Conservation (phyloP, 306 rosid species). For the Sicyos baderoa region DNA sequence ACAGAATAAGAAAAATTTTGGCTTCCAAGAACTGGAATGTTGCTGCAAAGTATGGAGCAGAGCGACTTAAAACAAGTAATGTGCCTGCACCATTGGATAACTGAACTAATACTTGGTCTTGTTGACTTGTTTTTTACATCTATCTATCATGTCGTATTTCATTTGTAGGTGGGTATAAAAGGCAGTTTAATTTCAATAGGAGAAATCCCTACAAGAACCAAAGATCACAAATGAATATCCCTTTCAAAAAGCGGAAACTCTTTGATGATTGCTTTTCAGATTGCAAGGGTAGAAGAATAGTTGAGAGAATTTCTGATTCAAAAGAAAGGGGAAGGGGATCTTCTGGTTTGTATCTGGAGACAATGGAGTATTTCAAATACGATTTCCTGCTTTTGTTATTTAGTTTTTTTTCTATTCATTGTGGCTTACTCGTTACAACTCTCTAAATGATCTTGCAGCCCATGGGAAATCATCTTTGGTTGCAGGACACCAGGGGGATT, state of each 20-base stretch:
- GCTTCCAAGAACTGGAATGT: conserved; percentile 64
- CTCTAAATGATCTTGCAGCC: conserved; percentile 5
- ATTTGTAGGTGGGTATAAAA: conserved; percentile 31
- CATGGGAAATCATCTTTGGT: conserved; percentile 40
- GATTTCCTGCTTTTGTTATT: conserved; percentile 23
- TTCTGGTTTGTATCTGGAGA: conserved; percentile 32
- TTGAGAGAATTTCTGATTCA: conserved; percentile 34
- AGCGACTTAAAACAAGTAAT: conserved; percentile 43
- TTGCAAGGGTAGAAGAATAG: conserved; percentile 34
- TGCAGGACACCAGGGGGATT: conserved; percentile 32
- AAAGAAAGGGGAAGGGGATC: conserved; percentile 32
- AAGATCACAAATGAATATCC: conserved; percentile 68
- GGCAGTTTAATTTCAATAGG: conserved; percentile 4
- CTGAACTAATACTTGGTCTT: neutral
- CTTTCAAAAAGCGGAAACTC: conserved; percentile 79
- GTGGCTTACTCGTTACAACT: conserved; percentile 36
- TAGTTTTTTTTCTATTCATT: conserved; percentile 34
- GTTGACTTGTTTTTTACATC: neutral
- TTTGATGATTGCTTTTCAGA: conserved; percentile 34
- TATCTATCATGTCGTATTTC: neutral
- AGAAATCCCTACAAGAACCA: conserved; percentile 24
- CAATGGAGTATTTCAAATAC: neutral
- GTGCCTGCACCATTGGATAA: neutral
- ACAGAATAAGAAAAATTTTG: conserved; percentile 55
- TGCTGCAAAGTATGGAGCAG: conserved; percentile 43